phyloP scores from a whole-genome alignment of 805 yeast species.

The Vanderwaltozyma tropicalis region DNA sequence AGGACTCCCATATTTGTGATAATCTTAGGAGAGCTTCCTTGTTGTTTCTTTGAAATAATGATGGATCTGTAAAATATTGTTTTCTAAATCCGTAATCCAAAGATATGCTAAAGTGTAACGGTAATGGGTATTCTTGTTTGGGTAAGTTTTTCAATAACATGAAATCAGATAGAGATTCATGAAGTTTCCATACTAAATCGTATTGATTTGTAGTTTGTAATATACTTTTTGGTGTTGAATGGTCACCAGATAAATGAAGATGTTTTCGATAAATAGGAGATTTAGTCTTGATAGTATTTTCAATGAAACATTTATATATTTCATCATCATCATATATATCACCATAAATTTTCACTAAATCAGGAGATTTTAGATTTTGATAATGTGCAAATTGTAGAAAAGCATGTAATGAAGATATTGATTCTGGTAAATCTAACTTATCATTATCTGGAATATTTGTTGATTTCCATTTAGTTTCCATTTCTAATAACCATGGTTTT shows the following conservation, averaged over 20 bases:
- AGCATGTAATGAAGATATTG: conserved; percentile 13
- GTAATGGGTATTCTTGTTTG: conserved; percentile 7
- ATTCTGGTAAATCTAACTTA: conserved; percentile 11
- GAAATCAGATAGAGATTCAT: conserved; percentile 30
- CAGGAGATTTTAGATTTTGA: conserved; percentile 16
- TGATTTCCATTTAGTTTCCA: conserved; percentile 21
- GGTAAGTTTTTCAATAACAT: conserved; percentile 27
- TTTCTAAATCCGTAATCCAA: conserved; percentile 10
- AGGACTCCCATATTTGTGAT: conserved; percentile 20
- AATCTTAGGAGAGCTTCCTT: conserved; percentile 18
- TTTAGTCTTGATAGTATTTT: conserved; percentile 18
- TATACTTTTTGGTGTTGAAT: conserved; percentile 19
- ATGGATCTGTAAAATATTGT: conserved; percentile 3
- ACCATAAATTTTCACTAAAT: conserved; percentile 12
- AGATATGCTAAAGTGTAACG: conserved; percentile 10
- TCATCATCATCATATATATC: conserved; percentile 22
- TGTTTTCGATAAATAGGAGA: conserved; percentile 15
- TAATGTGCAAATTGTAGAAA: conserved; percentile 19
- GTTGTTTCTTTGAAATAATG: conserved; percentile 11
- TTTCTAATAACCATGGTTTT: conserved; percentile 22
- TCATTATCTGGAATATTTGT: neutral
- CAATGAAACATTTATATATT: conserved; percentile 20
- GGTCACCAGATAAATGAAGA: conserved; percentile 10
- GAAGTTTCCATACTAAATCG: conserved; percentile 35
- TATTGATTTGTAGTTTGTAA: conserved; percentile 27